These are phyloP conservation scores for Diaporthe vexans DNA, from an alignment of 2,329 filamentous ascomycete species.

Conservation along the genomic window DNA sequence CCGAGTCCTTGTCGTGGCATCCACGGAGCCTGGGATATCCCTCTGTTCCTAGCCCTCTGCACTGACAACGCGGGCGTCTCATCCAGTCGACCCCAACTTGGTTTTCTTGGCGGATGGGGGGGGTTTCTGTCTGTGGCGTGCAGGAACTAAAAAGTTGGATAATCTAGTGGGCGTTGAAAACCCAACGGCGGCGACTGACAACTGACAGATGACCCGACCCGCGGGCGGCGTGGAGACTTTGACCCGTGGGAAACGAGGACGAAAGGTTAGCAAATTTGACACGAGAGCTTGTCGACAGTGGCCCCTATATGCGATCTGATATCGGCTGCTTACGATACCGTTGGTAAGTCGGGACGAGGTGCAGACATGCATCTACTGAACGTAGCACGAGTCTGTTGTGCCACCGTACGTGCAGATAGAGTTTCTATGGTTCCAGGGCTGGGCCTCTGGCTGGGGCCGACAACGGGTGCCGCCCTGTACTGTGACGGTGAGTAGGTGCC, in stretches of 20 bases:
- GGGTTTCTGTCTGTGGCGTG: not conserved
- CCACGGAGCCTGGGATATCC: conserved; percentile 25
- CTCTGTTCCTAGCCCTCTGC: conserved; percentile 31
- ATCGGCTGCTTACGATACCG: conserved; percentile 31
- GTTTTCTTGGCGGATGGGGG: conserved; percentile 22
- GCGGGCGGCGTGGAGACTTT: conserved; percentile 12
- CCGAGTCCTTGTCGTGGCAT: conserved; percentile 22
- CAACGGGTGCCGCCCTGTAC: conserved; percentile 20
- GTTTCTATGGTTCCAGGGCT: conserved; percentile 27
- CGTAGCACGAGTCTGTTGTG: conserved; percentile 19
- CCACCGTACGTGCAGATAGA: conserved; percentile 31
- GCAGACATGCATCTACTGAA: conserved; percentile 14
- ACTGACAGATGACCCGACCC: conserved; percentile 26
- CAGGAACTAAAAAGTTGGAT: conserved; percentile 17
- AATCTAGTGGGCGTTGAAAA: conserved; percentile 26
- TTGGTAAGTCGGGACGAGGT: conserved; percentile 29
- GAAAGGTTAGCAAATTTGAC: conserved; percentile 28
- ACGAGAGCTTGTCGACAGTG: conserved; percentile 31
- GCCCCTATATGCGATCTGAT: conserved; percentile 31
- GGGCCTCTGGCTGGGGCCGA: conserved; percentile 26
- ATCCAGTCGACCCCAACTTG: conserved; percentile 23
- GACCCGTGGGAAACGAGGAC: conserved; percentile 5
- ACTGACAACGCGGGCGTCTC: conserved; percentile 29
- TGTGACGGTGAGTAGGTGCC: not conserved
- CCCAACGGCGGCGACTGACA: conserved; percentile 29